Percentiles rank a stretch among this genome's conserved stretches.
phyloP scores from a whole-genome alignment of 108 stramenopile species.

The Aureococcus anophagefferens region DNA sequence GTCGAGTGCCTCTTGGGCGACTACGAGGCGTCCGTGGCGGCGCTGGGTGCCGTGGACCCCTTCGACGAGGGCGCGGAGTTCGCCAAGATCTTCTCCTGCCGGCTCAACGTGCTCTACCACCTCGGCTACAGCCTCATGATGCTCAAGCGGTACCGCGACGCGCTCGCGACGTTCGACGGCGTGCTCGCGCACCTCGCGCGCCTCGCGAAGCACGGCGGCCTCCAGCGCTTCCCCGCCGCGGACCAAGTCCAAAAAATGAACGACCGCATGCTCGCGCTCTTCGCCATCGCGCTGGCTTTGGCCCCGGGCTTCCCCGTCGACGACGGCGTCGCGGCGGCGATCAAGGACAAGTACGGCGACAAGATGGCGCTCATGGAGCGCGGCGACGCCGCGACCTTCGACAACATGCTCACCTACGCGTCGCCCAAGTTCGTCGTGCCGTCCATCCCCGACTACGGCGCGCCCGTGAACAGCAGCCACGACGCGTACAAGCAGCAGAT shows the following conservation, averaged over 20 bases:
- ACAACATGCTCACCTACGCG: slow-evolving; percentile 70
- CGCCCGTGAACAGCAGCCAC: slow-evolving; percentile 25
- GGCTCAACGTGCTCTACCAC: slow-evolving; percentile 82
- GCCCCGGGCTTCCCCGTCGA: slow-evolving; percentile 43
- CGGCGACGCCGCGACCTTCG: slow-evolving; percentile 61
- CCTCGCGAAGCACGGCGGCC: slow-evolving; percentile 62
- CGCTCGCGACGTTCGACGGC: slow-evolving; percentile 55
- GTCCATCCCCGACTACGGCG: slow-evolving; percentile 61
- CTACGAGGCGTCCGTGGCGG: slow-evolving; percentile 63
- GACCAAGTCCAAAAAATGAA: slow-evolving; percentile 68
- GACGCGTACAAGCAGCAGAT: slow-evolving; percentile 72
- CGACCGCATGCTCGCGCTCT: slow-evolving; percentile 76
- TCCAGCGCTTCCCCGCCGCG: slow-evolving; percentile 54
- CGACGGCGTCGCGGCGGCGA: slow-evolving; percentile 52
- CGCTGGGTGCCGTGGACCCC: slow-evolving; percentile 53
- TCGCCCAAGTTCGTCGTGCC: slow-evolving; percentile 83
- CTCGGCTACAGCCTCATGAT: slow-evolving; percentile 78
- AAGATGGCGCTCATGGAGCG: slow-evolving; percentile 66
- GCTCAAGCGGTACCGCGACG: slow-evolving; percentile 87
- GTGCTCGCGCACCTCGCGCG: slow-evolving; percentile 38
- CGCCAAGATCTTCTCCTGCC: slow-evolving; percentile 61
- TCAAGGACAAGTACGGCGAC: slow-evolving; percentile 77
- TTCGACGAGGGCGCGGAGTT: slow-evolving; percentile 26
- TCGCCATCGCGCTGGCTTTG: slow-evolving; percentile 58
- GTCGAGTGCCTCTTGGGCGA: slow-evolving; percentile 92